Base-by-base conservation (phyloP, 345 rosid genomes). In the Lepidium aucheri region DNA sequence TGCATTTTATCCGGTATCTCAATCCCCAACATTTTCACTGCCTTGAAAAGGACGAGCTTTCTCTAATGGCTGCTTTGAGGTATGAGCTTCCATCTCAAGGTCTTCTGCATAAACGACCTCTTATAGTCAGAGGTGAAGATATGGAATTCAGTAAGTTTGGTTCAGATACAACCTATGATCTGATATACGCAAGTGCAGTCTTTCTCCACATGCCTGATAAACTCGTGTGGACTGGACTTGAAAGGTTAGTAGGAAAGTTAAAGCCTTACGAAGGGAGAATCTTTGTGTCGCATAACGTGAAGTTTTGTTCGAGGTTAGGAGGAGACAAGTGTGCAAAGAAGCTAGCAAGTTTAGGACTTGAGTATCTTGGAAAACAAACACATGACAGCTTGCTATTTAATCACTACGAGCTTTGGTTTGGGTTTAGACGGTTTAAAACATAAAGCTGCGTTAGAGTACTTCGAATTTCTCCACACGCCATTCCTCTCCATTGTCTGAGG, bases 61-160 rank as follows among this genome's bases (percentile, higher is more conserved):
- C 99, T 42, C 66, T 95, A 22, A 89, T 95, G 97, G 90, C 99
- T 69, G 94, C 99, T 41, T 81, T 87, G 13, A 79, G 86, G 68
- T 95, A 95, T 24, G 99, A 95, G 82, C 96, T 95, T 60, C 99
- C 97, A 33, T 83, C 97, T 1, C 97, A 87, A 67, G 99, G 97
- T 76, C 88, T 91, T 40, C 69, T 95, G 40, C 77, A 79, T 44
- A 95, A 91, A 67, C 88, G 95, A 1, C 99, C 99, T 18, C 51
- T 83, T 52, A 86, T 95, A 62, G 85, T 91, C 40, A 78, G 76
- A 56, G 99, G 99, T 0, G 90, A 95, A 50, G 96, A 87, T 72
- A 95, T 95, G 99, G 91, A 91, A 69, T 89, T 91, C 65, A 68
- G 83, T 40, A 82, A 77, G 80, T 89, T 91, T 66, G 94, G 95